Evolutionary conservation across 164 flowering plant species (phyloP), one percentile per base, ranked within the genome.

Genomic region (Magnolia kwangsiensis): DNA sequence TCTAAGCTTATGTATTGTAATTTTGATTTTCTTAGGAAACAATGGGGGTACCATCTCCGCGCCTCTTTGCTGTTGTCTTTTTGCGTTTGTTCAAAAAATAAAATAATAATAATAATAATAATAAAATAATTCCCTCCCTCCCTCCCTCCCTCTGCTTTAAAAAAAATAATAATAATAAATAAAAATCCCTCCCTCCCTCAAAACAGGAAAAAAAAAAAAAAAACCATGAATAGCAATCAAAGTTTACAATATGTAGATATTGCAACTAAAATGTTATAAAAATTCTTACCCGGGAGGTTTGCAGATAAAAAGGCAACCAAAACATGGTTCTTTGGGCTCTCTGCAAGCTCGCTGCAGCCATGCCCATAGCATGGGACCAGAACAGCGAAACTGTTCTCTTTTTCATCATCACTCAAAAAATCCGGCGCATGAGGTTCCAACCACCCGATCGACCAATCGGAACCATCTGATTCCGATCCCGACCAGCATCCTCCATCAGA

Each of bases 401-500:
- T 63, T 66, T 90, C 96, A 81, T 86, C 91, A 63, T 87, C 93
- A 76, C 87, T 88, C 66, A 75, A 90, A 77, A 94, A 92, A 76
- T 83, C 96, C 74, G 95, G 86, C 37, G 91, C 94, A 77, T 92
- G 98, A 65, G 96, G 98, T 78, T 94, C 98, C 81, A 89, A 81
- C 98, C 98, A 93, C 76, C 98, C 98, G 76, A 92, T 86, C 3
- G 98, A 93, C 92, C 94, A 93, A 83, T 93, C 98, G 0, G 95
- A 92, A 65, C 79, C 98, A 78, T 92, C 98, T 21, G 98, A 94
- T 73, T 94, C 98, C 51, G 95, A 88, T 7, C 92, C 98, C 0
- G 95, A 90, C 72, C 88, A 77, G 74, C 95, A 87, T 13, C 90
- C 96, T 69, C 95, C 94, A 86, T 94, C 98, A 16, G 92, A 87